Percentiles rank a stretch among this genome's conserved stretches.
Evolutionary conservation across 805 yeast genomes (phyloP).

Genomic region (Kluyveromyces nonfermentans): DNA sequence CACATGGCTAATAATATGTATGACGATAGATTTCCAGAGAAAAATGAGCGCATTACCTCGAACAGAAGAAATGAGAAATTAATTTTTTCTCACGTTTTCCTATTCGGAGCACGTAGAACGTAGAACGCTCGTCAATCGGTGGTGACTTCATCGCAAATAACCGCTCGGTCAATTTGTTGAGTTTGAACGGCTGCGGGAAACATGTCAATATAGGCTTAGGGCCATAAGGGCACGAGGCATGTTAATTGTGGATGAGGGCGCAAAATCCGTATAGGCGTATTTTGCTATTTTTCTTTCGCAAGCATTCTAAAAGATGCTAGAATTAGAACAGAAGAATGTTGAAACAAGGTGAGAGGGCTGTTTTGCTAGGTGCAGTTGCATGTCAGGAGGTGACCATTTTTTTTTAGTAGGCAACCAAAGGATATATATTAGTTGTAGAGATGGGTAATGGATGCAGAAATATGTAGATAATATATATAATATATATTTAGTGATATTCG

Average conservation of each 20-base stretch:
- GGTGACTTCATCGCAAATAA: background rate
- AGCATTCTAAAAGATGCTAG: background rate
- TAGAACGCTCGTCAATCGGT: too few relatives aligned
- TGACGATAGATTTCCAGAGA: too few relatives aligned
- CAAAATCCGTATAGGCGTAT: too few relatives aligned
- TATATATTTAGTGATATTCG: too few relatives aligned
- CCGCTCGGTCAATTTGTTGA: background rate
- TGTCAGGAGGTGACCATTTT: background rate
- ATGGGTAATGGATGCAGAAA: too few relatives aligned
- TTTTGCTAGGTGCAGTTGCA: background rate
- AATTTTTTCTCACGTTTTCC: too few relatives aligned
- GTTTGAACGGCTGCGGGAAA: background rate
- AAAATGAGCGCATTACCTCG: too few relatives aligned
- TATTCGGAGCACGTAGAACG: too few relatives aligned
- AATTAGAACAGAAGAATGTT: background rate
- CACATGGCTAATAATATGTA: too few relatives aligned
- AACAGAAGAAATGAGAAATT: too few relatives aligned
- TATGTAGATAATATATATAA: too few relatives aligned
- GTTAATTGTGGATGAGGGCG: background rate
- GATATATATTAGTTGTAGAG: background rate
- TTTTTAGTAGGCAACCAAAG: background rate
- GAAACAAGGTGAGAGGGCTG: background rate
- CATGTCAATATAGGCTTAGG: background rate
- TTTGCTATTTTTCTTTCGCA: background rate
- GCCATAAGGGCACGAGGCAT: background rate